Percentiles rank a stretch among this genome's conserved stretches.
Evolutionary conservation across 2,329 filamentous ascomycete species (phyloP).

Genomic region (Ophiostoma angusticollis): DNA sequence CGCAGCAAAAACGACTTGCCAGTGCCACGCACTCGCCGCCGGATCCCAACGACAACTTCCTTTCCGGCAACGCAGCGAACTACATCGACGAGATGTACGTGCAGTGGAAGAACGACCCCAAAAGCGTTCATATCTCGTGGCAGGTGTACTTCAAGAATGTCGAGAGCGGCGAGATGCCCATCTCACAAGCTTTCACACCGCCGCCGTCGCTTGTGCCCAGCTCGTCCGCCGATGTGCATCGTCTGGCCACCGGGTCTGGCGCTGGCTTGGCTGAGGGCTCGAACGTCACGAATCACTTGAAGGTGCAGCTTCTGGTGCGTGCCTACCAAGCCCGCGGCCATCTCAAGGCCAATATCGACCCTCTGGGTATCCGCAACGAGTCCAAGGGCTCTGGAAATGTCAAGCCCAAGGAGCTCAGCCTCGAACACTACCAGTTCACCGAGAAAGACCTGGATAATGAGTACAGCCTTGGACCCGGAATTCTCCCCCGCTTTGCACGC

Average conservation of each 20-base stretch:
- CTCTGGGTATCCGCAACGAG: conserved; percentile 82
- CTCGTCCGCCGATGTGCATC: conserved; percentile 64
- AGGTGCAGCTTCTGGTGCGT: conserved; percentile 92
- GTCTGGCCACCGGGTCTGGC: conserved; percentile 50
- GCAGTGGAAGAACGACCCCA: conserved; percentile 88
- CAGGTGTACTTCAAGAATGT: conserved; percentile 99
- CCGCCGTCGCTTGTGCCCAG: conserved; percentile 83
- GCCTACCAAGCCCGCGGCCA: conserved; percentile 97
- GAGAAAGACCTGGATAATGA: conserved; percentile 89
- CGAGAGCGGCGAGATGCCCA: conserved; percentile 95
- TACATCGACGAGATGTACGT: conserved; percentile 99
- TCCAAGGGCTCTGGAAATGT: conserved; percentile 71
- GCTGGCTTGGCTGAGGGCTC: conserved; percentile 55
- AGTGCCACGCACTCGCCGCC: conserved; percentile 42
- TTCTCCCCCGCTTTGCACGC: conserved; percentile 83
- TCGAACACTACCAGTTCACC: conserved; percentile 89
- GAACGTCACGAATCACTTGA: conserved; percentile 90
- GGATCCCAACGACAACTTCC: conserved; percentile 89
- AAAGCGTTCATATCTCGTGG: conserved; percentile 95
- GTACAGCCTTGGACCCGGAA: conserved; percentile 85
- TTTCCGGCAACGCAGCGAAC: conserved; percentile 92
- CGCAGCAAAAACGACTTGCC: conserved; percentile 35
- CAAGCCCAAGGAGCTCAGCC: conserved; percentile 82
- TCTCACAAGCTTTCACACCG: conserved; percentile 91
- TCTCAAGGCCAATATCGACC: conserved; percentile 96